Percentiles rank a stretch among this genome's conserved stretches.
Conservation (phyloP, 2,329 filamentous ascomycete genomes). For the Colletotrichum eremochloae region DNA sequence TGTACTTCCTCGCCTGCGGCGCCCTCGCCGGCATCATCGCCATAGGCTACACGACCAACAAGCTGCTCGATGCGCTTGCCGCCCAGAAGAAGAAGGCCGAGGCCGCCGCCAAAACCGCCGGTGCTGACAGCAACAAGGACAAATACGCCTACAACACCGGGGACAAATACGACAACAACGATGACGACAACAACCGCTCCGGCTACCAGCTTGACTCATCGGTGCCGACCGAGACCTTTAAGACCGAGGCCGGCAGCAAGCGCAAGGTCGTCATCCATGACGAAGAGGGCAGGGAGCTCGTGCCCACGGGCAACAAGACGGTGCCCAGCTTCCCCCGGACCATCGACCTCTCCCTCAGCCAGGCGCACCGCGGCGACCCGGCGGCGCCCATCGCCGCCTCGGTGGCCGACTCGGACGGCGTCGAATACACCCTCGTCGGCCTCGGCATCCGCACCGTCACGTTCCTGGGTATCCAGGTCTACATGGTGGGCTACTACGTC, state of each 20-base stretch:
- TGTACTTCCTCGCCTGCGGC: constrained; percentile 65
- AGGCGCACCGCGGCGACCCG: constrained; percentile 40
- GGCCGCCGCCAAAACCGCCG: too few species aligned
- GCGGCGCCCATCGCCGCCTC: constrained; percentile 55
- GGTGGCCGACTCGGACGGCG: constrained; percentile 58
- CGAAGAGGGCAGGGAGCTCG: constrained; percentile 78
- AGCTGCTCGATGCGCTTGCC: constrained; percentile 60
- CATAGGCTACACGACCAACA: constrained; percentile 65
- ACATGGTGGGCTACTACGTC: constrained; percentile 93
- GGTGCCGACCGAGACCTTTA: constrained; percentile 61
- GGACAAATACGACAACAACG: neutral
- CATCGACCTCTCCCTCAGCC: constrained; percentile 70
- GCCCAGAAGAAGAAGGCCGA: constrained; percentile 48
- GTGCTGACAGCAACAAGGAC: neutral
- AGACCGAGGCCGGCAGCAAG: constrained; percentile 62
- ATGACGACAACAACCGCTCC: neutral
- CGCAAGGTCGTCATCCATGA: constrained; percentile 74
- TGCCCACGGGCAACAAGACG: constrained; percentile 85
- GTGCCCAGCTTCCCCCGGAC: constrained; percentile 83
- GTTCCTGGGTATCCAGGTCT: constrained; percentile 91
- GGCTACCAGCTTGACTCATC: constrained; percentile 57
- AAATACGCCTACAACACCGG: too few species aligned
- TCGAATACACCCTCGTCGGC: constrained; percentile 89
- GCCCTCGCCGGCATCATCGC: constrained; percentile 63
- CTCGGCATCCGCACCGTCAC: constrained; percentile 91